phyloP scores from a whole-genome alignment of 441 rosid genomes.

The Sinapis alba region DNA sequence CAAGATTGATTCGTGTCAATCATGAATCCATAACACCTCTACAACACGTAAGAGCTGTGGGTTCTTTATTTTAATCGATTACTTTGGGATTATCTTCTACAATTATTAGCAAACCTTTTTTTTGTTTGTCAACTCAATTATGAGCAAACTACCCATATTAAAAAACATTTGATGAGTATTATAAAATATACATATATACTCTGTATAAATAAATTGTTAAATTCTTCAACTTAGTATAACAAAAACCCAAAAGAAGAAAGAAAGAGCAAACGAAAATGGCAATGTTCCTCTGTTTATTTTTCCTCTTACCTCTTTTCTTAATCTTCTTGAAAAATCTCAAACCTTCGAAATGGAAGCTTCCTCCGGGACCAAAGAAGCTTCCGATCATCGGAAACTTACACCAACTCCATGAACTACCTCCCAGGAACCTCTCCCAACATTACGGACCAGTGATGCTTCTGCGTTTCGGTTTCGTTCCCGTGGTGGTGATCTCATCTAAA shows the following conservation, averaged over 20 bases:
- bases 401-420: neutral
- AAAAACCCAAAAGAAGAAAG: neutral
- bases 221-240: neutral
- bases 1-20: neutral
- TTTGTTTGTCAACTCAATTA: too few species aligned
- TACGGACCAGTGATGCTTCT: slow-evolving; percentile 5
- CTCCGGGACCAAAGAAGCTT: slow-evolving; percentile 8
- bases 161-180: neutral
- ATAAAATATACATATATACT: neutral
- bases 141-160: neutral
- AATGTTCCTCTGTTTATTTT: neutral
- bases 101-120: neutral
- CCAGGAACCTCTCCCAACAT: neutral
- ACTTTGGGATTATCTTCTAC: neutral
- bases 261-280: neutral
- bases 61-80: neutral
- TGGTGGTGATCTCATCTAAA: slow-evolving; percentile 26
- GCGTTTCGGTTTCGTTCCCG: neutral
- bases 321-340: neutral
- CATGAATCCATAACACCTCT: neutral
- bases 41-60: neutral
- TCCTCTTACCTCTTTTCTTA: slow-evolving; percentile 8
- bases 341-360: slow-evolving; percentile 13
- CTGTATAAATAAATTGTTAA: neutral
- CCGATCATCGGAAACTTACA: slow-evolving; percentile 31